Base-by-base conservation (phyloP, 2,329 filamentous ascomycete species). In the Samsoniella hepiali region DNA sequence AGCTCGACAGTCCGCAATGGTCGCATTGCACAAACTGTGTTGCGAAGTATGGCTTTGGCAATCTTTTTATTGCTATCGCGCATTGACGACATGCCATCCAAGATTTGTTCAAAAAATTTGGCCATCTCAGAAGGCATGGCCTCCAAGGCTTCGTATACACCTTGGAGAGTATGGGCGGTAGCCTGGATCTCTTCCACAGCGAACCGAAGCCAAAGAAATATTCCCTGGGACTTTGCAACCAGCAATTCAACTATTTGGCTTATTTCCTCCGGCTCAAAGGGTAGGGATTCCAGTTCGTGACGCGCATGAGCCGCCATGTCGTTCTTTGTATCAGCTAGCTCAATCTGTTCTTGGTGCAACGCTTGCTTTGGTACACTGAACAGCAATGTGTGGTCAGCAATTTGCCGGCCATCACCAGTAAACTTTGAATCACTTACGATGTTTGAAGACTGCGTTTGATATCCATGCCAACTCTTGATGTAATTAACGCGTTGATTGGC, bases 141-240 rank as follows among this genome's bases (percentile, higher is more conserved):
- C 44, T 58, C 56, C 44, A 58, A 22, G 3, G 56, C 56, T 29
- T 58, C 44, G 15, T 47, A 50, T 1, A 49, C 44, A 4, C 17
- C 56, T 2, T 58, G 3, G 15, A 58, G 15, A 3, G 29, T 58
- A 22, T 58, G 44, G 7, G 44, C 56, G 2, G 56, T 58, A 2
- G 56, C 42, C 8, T 38, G 32, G 27, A 58, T 50, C 36, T 47
- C 42, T 22, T 58, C 56, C 15, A 58, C n/a, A 6, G 56, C 56
- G 22, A 36, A 49, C 11, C 44, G 42, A 36, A 58, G 17, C 56
- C 56, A 58, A 9, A 58, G 56, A 22, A 58, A 58, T 4, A 58
- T 58, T 17, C 56, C 56, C 36, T 49, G 56, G 1, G 56, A 58
- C 9, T 58, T 58, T 36, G 13, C 15, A 2, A 58, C 56, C 7